Base-by-base conservation (phyloP, 805 yeast genomes). In the Komagataella mondaviorum region DNA sequence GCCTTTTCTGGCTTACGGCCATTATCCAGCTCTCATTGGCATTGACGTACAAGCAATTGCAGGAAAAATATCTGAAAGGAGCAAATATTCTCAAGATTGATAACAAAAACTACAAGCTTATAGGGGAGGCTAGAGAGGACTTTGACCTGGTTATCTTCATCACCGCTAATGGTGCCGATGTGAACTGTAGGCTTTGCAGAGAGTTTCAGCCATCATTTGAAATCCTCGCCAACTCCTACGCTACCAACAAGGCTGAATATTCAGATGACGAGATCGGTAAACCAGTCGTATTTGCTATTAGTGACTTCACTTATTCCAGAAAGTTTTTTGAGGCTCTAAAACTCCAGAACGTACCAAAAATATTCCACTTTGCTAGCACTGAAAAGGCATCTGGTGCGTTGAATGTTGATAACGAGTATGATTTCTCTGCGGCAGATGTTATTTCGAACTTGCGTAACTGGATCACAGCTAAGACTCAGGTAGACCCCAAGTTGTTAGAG, bases 151-250 rank as follows among this genome's bases (percentile, higher is more conserved):
- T 85, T 10, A 59, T 81, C 36, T 72, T 83, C 52, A 67, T 91
- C 54, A 85, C 96, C 0, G 88, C 97, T 2, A 76, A 83, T 7
- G 75, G 81, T 49, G 73, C 88, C 1, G 78, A 78, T 54, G 76
- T 90, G 60, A 87, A 86, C 10, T 93, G 99, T 69, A 70, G 71
- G 1, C 70, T 86, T 50, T 93, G 99, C 73, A 58, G 69, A 7
- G 80, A 81, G 46, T 75, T 85, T 58, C 79, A 75, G 23, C 95
- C 96, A 2, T 77, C 75, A 46, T 86, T 65, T 59, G 75, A 75
- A 16, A 61, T 67, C 46, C 65, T 88, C 45, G 95, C 87, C 6
- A 59, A 70, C 49, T 81, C 90, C 22, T 86, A 84, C 53, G 52
- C 50, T 39, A 58, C 57, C 36, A 76, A 73, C 66, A 61, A 68